These are phyloP conservation scores for Phalaenopsis hybrid DNA, from an alignment of 116 monocot species.

Conservation along the genomic window DNA sequence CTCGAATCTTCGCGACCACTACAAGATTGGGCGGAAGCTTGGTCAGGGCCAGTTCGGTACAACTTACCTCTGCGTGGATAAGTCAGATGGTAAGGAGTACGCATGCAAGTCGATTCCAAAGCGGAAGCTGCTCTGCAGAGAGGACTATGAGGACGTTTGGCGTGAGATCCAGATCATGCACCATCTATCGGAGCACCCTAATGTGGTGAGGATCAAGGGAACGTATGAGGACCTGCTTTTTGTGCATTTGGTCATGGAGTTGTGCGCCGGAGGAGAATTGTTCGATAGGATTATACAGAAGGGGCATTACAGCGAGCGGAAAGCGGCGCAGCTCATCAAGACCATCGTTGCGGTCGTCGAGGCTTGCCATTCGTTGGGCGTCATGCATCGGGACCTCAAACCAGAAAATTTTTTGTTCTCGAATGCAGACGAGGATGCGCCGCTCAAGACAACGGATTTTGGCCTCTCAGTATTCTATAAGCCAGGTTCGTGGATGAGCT, in stretches of 20 bases:
- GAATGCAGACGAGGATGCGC: slow-evolving; percentile 53
- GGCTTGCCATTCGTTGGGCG: slow-evolving; percentile 34
- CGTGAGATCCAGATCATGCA: slow-evolving; percentile 93
- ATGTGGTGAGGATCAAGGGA: slow-evolving; percentile 68
- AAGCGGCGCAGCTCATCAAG: slow-evolving; percentile 71
- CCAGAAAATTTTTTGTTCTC: slow-evolving; percentile 75
- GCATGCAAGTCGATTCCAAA: slow-evolving; percentile 98
- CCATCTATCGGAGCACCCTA: slow-evolving; percentile 75
- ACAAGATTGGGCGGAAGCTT: slow-evolving; percentile 76
- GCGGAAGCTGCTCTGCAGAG: slow-evolving; percentile 67
- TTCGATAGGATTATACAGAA: slow-evolving; percentile 89
- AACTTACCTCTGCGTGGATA: slow-evolving; percentile 71
- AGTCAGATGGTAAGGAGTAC: slow-evolving; percentile 47
- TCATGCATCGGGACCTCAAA: slow-evolving; percentile 31
- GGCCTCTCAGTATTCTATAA: slow-evolving; percentile 82
- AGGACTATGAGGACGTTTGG: slow-evolving; percentile 79
- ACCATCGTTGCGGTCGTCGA: slow-evolving; percentile 76
- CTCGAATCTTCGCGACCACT: slow-evolving; percentile 61
- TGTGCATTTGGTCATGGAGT: slow-evolving; percentile 80
- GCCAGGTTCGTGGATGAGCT: slow-evolving; percentile 36
- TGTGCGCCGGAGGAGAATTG: slow-evolving; percentile 83
- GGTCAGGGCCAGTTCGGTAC: slow-evolving; percentile 89
- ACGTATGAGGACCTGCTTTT: slow-evolving; percentile 64
- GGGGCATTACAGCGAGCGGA: slow-evolving; percentile 80
- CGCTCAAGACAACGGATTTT: slow-evolving; percentile 55